Conservation (phyloP, 176 grass and related monocot genomes). For the Triticum dicoccoides region DNA sequence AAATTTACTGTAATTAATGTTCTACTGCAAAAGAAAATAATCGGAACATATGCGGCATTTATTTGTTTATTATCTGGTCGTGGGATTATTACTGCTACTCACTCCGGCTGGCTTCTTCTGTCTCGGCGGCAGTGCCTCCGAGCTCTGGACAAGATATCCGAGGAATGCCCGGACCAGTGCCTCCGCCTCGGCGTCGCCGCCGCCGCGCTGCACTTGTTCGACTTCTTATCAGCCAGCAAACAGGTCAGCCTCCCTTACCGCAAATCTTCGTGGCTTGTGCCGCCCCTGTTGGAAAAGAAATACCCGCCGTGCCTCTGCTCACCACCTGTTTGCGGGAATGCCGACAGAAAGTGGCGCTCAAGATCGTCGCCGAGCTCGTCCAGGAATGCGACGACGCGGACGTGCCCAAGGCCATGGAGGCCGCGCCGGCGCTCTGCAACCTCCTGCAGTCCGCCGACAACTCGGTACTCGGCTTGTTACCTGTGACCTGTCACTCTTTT, state of each 20-base stretch:
- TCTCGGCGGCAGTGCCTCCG: conserved; percentile 35
- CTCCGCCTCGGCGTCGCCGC: conserved; percentile 41
- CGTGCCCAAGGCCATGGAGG: conserved; percentile 39
- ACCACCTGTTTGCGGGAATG: conserved; percentile 29
- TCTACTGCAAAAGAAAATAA: too few relatives aligned
- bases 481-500: neutral
- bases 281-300: too few relatives aligned
- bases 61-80: too few relatives aligned
- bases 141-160: conserved; percentile 47
- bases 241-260: conserved; percentile 24
- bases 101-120: neutral
- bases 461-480: conserved; percentile 17
- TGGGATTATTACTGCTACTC: too few relatives aligned
- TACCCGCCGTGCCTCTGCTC: neutral
- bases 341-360: conserved; percentile 43
- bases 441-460: conserved; percentile 47
- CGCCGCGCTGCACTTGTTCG: conserved; percentile 51
- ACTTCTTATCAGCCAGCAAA: conserved; percentile 37
- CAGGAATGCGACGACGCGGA: neutral
- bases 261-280: too few relatives aligned
- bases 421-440: conserved; percentile 43
- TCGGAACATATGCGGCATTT: too few relatives aligned
- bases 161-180: conserved; percentile 25
- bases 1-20: too few relatives aligned
- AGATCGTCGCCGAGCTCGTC: conserved; percentile 33